A percentile compares a stretch with the other conserved stretches of the same genome.
phyloP scores from a whole-genome alignment of 2,329 filamentous ascomycete species.

The Cercospora citrullina region DNA sequence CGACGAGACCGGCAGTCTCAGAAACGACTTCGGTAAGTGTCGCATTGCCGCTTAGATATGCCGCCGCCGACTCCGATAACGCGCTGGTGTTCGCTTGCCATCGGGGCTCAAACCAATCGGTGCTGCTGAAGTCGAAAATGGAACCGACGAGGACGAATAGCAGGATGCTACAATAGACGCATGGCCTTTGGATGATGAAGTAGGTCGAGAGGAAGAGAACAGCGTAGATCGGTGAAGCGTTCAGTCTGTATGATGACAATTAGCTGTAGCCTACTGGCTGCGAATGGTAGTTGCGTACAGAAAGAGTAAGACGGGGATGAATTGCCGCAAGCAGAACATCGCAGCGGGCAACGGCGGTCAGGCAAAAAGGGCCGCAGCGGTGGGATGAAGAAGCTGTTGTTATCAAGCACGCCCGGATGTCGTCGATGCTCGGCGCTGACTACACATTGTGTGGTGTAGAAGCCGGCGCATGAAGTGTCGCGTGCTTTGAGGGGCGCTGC shows the following conservation, averaged over 20 bases:
- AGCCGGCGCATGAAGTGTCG: conserved; percentile 1
- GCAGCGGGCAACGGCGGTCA: not conserved
- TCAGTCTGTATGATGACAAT: conserved; percentile 1
- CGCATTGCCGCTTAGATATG: conserved; percentile 35
- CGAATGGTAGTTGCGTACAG: conserved; percentile 1
- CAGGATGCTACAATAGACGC: conserved; percentile 95
- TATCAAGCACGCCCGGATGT: not conserved
- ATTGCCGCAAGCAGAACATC: conserved; percentile 11
- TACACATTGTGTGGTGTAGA: not conserved
- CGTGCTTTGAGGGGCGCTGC: not conserved
- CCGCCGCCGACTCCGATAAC: conserved; percentile 41
- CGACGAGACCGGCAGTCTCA: conserved; percentile 60
- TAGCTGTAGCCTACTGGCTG: not conserved
- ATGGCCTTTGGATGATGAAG: conserved; percentile 94
- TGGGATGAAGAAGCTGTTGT: not conserved
- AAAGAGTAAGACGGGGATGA: conserved; percentile 7
- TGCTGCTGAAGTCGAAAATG: conserved; percentile 84
- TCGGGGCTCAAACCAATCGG: conserved; percentile 91
- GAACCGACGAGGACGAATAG: conserved; percentile 93
- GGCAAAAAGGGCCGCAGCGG: not conserved
- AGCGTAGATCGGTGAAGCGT: conserved; percentile 51
- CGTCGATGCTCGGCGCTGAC: not conserved
- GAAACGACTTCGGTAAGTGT: conserved; percentile 55
- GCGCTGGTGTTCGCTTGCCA: conserved; percentile 32
- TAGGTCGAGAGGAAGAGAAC: conserved; percentile 72